Base-by-base conservation (phyloP, 768 basidiomycete species). In the Termitomyces sp. region DNA sequence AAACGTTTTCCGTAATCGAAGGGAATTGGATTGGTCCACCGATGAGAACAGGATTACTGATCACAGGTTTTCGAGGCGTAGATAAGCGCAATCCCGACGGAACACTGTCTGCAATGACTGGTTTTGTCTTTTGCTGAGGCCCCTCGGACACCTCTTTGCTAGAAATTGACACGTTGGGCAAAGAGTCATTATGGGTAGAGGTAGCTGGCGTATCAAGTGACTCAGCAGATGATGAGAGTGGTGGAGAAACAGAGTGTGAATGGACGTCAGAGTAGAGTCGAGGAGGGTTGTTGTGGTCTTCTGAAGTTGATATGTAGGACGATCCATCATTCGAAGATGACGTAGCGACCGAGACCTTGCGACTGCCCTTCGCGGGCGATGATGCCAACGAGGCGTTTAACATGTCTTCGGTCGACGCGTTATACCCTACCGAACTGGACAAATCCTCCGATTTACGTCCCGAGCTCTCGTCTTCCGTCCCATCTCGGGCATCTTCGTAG, bases 201-300 rank as follows among this genome's bases (percentile, higher is more conserved):
- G 75, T 73, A 2, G 80, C 75, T 2, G 79, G 80, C 12, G 83
- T 79, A 10, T 75, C 76, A 46, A 87, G 63, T 1, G 86, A 88
- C 56, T 87, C 86, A 0, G 78, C 75, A 5, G 83, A 84, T 5
- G 81, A 80, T 5, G 82, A 79, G 7, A 85, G 79, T 7, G 83
- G 82, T 40, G 78, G 73, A 23, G 70, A 70, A n/a, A 56, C 25
- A 18, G 66, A 64, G 13, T 62, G 64, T 25, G 65, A 61, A 53
- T 58, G 62, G 42, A 55, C 52, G 44, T 63, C 50, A 16, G 60
- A 38, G 31, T 56, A 56, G 35, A 45, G 50, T 44, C 51, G 38
- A 48, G 44, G 39, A 25, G 42, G 44, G 38, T 59, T 63, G 16
- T 62, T 50, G 39, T 66, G 63, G 29, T 63, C 69, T 38, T 67